A percentile compares a stretch with the other conserved stretches of the same genome.
Evolutionary conservation across 2,329 filamentous ascomycete genomes (phyloP).

Genomic region (Hypoxylon sp.): DNA sequence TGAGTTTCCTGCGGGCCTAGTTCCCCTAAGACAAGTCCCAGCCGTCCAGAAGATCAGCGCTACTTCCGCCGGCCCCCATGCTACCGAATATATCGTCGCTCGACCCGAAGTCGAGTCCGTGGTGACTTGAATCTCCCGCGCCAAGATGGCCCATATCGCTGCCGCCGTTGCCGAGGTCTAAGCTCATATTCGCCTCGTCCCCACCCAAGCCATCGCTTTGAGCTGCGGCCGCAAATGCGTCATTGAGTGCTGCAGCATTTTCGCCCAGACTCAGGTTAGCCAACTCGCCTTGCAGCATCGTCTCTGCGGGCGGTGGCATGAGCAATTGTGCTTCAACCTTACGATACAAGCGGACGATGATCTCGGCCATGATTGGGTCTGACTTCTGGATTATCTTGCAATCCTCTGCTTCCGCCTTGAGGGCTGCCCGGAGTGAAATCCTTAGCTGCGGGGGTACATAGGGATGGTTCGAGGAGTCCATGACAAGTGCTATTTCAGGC

Average conservation of each 20-base stretch:
- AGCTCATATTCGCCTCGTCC: constrained; percentile 56
- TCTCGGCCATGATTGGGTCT: constrained; percentile 72
- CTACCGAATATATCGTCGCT: constrained; percentile 63
- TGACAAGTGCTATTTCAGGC: constrained; percentile 53
- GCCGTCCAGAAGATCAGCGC: constrained; percentile 50
- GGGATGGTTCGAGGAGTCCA: constrained; percentile 55
- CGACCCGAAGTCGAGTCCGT: constrained; percentile 56
- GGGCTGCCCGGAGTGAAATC: constrained; percentile 72
- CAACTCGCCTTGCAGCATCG: constrained; percentile 62
- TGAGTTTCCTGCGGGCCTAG: not conserved
- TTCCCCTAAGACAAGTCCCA: constrained; percentile 51
- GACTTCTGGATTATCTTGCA: constrained; percentile 69
- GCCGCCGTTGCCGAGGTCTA: constrained; percentile 59
- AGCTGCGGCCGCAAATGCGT: constrained; percentile 62
- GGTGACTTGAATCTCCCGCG: constrained; percentile 54
- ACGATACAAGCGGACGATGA: constrained; percentile 73
- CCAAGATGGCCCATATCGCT: constrained; percentile 55
- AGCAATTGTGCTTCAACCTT: constrained; percentile 77
- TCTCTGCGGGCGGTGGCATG: constrained; percentile 54
- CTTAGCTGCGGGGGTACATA: constrained; percentile 61
- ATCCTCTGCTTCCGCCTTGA: constrained; percentile 71
- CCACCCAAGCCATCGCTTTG: constrained; percentile 57
- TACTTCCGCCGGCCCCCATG: constrained; percentile 48
- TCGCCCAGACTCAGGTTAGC: constrained; percentile 58
- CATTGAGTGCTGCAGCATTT: constrained; percentile 58